Evolutionary conservation across 23 red algal genomes (phyloP).

Genomic region (Gracilariopsis chorda): DNA sequence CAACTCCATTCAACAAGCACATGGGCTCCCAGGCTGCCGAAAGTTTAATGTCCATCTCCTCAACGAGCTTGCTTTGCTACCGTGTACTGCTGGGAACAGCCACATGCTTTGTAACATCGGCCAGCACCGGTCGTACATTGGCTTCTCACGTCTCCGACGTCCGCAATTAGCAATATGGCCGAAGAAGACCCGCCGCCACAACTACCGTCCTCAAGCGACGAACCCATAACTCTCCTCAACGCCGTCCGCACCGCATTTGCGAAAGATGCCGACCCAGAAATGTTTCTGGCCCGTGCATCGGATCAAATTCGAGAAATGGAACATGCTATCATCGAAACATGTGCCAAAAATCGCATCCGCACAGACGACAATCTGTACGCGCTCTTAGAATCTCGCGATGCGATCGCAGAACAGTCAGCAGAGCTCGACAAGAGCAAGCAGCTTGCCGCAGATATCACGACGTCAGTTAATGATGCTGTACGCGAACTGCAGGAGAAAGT

Average conservation of each 20-base stretch:
- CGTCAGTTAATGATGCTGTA: constrained; percentile 8
- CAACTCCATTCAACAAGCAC: too few relatives aligned
- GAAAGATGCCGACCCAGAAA: constrained; percentile 20
- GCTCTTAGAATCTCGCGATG: constrained; percentile 33
- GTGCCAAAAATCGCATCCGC: constrained; percentile 52
- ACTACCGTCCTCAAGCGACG: background rate
- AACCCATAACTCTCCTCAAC: constrained; percentile 30
- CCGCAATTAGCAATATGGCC: too few relatives aligned
- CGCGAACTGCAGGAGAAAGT: constrained; percentile 28
- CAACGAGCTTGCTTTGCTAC: too few relatives aligned
- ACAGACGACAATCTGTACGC: constrained; percentile 56
- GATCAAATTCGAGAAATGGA: constrained; percentile 46
- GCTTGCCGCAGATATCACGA: background rate
- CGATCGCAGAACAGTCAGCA: constrained; percentile 32
- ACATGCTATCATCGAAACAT: constrained; percentile 20
- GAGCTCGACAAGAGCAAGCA: background rate
- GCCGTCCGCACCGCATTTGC: constrained; percentile 40
- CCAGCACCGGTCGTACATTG: too few relatives aligned
- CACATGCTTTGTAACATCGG: too few relatives aligned
- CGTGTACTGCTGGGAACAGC: too few relatives aligned
- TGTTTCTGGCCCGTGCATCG: constrained; percentile 26
- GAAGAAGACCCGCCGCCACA: too few relatives aligned
- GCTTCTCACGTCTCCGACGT: too few relatives aligned
- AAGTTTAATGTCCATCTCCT: too few relatives aligned
- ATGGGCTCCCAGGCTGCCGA: too few relatives aligned